A percentile compares a stretch with the other conserved stretches of the same genome.
Evolutionary conservation across 352 stramenopile genomes (phyloP).

Genomic region (Phytophthora colocasiae): DNA sequence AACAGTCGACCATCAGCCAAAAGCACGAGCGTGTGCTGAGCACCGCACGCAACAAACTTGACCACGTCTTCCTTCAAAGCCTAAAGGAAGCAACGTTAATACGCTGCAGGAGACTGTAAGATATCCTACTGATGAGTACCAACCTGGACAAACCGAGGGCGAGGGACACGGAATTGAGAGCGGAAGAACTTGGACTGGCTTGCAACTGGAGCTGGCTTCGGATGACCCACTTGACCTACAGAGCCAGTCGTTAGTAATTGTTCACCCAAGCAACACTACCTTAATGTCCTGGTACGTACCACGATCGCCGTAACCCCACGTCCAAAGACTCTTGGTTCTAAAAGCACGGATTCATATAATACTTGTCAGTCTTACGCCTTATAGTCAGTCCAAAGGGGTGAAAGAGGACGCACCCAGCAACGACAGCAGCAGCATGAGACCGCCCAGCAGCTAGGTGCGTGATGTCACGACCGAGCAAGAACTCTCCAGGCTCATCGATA

Average conservation of each 20-base stretch:
- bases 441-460: slow-evolving; percentile 62
- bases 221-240: slow-evolving; percentile 72
- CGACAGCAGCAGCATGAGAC: slow-evolving; percentile 61
- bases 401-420: slow-evolving; percentile 47
- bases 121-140: neutral
- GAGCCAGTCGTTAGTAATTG: neutral
- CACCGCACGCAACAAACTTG: slow-evolving; percentile 68
- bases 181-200: slow-evolving; percentile 85
- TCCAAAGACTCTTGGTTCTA: slow-evolving; percentile 77
- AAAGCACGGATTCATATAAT: slow-evolving; percentile 5
- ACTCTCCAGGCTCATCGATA: slow-evolving; percentile 76
- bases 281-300: slow-evolving; percentile 24
- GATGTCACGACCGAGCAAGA: slow-evolving; percentile 79
- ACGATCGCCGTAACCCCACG: slow-evolving; percentile 75
- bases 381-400: neutral
- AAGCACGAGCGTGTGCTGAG: slow-evolving; percentile 75
- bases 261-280: neutral
- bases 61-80: slow-evolving; percentile 63
- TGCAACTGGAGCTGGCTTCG: slow-evolving; percentile 52
- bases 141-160: slow-evolving; percentile 75
- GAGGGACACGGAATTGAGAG: slow-evolving; percentile 74
- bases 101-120: neutral
- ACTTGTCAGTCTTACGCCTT: neutral
- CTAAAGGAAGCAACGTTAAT: slow-evolving; percentile 28
- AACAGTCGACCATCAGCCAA: slow-evolving; percentile 66